Percentiles rank a stretch among this genome's conserved stretches.
Evolutionary conservation across 805 yeast genomes (phyloP).

Genomic region (Cyberlindnera petersonii): DNA sequence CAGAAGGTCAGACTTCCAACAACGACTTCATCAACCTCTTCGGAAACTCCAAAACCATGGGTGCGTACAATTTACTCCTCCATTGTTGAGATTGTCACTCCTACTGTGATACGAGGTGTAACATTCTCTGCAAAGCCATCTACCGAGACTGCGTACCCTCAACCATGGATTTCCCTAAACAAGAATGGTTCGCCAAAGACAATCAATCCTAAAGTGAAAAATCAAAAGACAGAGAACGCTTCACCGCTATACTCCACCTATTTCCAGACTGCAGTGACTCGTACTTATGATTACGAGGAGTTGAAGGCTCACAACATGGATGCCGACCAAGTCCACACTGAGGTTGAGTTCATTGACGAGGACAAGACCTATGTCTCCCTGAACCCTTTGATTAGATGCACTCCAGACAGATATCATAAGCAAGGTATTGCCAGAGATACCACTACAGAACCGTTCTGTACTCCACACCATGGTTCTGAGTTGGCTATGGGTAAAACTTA

Average conservation of each 20-base stretch:
- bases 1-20: conserved; percentile 31
- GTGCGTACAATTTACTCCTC: conserved; percentile 60
- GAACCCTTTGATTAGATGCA: conserved; percentile 81
- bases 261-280: conserved; percentile 66
- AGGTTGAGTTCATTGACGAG: conserved; percentile 56
- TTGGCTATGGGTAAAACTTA: conserved; percentile 60
- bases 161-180: conserved; percentile 77
- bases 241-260: conserved; percentile 73
- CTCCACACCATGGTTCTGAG: conserved; percentile 61
- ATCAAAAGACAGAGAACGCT: conserved; percentile 63
- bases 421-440: conserved; percentile 57
- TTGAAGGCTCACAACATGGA: conserved; percentile 71
- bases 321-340: conserved; percentile 53
- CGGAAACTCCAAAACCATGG: conserved; percentile 60
- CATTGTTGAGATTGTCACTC: conserved; percentile 62
- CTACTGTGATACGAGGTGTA: conserved; percentile 57
- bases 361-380: conserved; percentile 68
- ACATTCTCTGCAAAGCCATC: conserved; percentile 46
- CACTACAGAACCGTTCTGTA: conserved; percentile 77
- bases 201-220: conserved; percentile 67
- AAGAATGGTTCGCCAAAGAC: conserved; percentile 80
- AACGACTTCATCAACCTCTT: conserved; percentile 30
- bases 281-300: conserved; percentile 53
- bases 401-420: conserved; percentile 67
- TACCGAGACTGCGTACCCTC: conserved; percentile 54